Evolutionary conservation across 805 yeast genomes (phyloP).

Genomic region (Pichia sporocuriosa): DNA sequence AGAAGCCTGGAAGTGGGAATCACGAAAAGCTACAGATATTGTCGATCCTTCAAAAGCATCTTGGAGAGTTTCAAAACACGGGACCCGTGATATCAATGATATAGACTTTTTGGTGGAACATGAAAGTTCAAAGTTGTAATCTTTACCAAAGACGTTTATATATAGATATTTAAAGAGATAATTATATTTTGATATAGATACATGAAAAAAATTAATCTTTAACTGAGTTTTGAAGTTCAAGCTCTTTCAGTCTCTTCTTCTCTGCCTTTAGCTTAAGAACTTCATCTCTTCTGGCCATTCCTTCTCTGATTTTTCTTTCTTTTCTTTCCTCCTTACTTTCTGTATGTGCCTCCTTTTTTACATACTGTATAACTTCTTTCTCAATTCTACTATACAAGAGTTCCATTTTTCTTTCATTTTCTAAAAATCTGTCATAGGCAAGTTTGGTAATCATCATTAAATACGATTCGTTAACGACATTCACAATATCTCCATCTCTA

Average conservation of each 20-base stretch:
- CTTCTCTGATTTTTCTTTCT: constrained; percentile 47
- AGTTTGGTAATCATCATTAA: constrained; percentile 45
- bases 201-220: too few species aligned
- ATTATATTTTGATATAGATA: too few species aligned
- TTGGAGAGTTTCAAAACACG: constrained; percentile 20
- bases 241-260: constrained; percentile 8
- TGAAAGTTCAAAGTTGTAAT: constrained; percentile 4
- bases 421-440: constrained; percentile 57
- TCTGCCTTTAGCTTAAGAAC: constrained; percentile 17
- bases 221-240: background rate
- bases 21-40: constrained; percentile 5
- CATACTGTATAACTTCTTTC: constrained; percentile 19
- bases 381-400: constrained; percentile 40
- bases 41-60: constrained; percentile 19
- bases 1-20: constrained; percentile 30
- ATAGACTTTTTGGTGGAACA: constrained; percentile 13
- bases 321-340: constrained; percentile 57
- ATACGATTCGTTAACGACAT: constrained; percentile 48
- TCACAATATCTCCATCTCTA: constrained; percentile 22
- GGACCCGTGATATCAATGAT: constrained; percentile 13
- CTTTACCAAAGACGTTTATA: background rate
- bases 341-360: constrained; percentile 1
- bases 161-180: background rate
- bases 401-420: constrained; percentile 53
- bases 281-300: constrained; percentile 30